Evolutionary conservation across 2,329 filamentous ascomycete species (phyloP), one percentile per base, ranked within the genome.

Genomic region (Rhynchosporium secalis): DNA sequence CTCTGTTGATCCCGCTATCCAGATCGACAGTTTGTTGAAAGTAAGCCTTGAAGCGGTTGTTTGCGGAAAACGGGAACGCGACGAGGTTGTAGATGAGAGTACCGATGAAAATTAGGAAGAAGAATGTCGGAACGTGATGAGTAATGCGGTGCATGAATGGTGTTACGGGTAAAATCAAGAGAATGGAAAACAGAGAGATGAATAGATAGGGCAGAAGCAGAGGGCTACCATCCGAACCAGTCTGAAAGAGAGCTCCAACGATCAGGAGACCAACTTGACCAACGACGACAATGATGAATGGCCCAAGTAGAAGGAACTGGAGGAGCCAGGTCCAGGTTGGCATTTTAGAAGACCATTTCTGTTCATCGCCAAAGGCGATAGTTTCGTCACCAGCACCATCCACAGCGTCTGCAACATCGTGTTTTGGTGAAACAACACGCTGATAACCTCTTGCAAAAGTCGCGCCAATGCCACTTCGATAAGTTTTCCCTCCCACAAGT

Each of bases 121-220:
- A 76, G 69, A 96, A 87, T 0, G 88, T 78, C 0, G 95, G 93
- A 3, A 98, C 75, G 63, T 96, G 92, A 72, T 90, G 89, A 1
- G 88, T 91, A 66, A 95, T 86, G 48, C 94, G 88, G 74, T 98
- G 93, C 46, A 96, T 81, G 73, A 96, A 96, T 0, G 95, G 95
- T 0, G 87, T 83, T 2, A 92, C 75, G 0, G 95, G 95, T 0
- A 91, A 78, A 20, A 97, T 77, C 0, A 96, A 73, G 1, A 96
- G 73, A 0, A 91, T 83, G 12, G 87, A 86, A 65, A 94, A 81
- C 6, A 81, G 72, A 0, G 88, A 87, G 47, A 92, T 82, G 41
- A 85, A 75, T 13, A 96, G 73, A 74, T 96, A 92, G 4, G 92
- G 87, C 7, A 85, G 75, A 15, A 96, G 76, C 20, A 88, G 79